Conservation (phyloP, 495 filamentous ascomycete genomes). For the Xylaria sp. region DNA sequence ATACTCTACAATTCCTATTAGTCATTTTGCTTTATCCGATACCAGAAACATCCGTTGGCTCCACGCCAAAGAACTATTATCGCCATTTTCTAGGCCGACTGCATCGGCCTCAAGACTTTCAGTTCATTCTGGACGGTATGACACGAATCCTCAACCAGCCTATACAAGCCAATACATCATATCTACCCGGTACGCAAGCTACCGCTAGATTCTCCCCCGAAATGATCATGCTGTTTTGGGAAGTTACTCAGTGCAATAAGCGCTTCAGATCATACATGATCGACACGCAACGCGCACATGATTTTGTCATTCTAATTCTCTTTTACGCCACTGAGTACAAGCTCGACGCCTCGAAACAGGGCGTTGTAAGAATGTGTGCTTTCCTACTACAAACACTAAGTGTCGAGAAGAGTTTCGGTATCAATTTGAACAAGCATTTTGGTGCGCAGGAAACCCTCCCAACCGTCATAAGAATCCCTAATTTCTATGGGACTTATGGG, state of each 20-base stretch:
- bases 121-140: conserved; percentile 97
- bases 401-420: conserved; percentile 89
- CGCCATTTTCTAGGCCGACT: conserved; percentile 90
- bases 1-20: conserved; percentile 90
- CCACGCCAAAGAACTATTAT: conserved; percentile 81
- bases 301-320: conserved; percentile 88
- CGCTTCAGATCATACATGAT: conserved; percentile 96
- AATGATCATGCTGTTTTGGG: conserved; percentile 98
- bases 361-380: conserved; percentile 93
- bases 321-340: conserved; percentile 94
- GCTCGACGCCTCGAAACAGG: conserved; percentile 84
- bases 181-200: conserved; percentile 85
- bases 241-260: conserved; percentile 96
- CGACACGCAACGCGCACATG: conserved; percentile 90
- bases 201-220: conserved; percentile 89
- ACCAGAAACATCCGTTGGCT: conserved; percentile 71
- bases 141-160: conserved; percentile 92
- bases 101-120: conserved; percentile 95
- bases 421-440: conserved; percentile 87
- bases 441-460: conserved; percentile 90
- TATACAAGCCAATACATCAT: conserved; percentile 84
- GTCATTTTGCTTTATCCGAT: conserved; percentile 89
- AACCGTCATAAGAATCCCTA: conserved; percentile 74
- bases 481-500: conserved; percentile 90
- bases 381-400: conserved; percentile 96